Percentiles rank a stretch among this genome's conserved stretches.
phyloP scores from a whole-genome alignment of 2,329 filamentous ascomycete genomes.

The Alternaria sp. region DNA sequence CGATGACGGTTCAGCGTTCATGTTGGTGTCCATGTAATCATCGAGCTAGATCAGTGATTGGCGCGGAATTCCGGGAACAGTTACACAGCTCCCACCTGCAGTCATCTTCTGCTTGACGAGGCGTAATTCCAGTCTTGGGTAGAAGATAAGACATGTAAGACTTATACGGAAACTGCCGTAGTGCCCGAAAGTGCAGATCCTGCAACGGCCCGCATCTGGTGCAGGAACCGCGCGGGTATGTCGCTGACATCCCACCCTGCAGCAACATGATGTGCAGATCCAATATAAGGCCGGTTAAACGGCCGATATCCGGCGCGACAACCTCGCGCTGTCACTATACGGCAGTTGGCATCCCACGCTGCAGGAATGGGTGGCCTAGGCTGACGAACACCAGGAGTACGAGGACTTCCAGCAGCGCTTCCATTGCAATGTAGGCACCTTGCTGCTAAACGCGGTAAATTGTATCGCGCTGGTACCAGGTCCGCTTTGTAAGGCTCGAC shows the following conservation, averaged over 20 bases:
- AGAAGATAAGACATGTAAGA: background rate
- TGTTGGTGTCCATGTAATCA: background rate
- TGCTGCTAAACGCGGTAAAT: background rate
- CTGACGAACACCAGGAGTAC: too few species aligned
- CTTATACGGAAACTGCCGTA: background rate
- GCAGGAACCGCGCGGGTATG: background rate
- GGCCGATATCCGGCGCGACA: background rate
- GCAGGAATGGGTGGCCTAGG: too few species aligned
- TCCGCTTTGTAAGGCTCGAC: background rate
- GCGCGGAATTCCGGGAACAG: background rate
- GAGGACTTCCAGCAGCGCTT: background rate
- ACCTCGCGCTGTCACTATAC: background rate
- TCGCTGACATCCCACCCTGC: background rate
- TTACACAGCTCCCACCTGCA: background rate
- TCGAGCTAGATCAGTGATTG: background rate
- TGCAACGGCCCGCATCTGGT: background rate
- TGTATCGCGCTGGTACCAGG: background rate
- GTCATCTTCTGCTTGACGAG: background rate
- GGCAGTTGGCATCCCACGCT: too few species aligned
- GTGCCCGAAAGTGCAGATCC: background rate
- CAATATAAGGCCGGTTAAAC: background rate
- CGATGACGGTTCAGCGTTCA: background rate
- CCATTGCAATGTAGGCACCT: background rate
- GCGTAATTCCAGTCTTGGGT: background rate
- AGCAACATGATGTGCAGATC: background rate